These are phyloP conservation scores for Favolaschia claudopus DNA, from an alignment of 768 basidiomycete species.

Conservation along the genomic window DNA sequence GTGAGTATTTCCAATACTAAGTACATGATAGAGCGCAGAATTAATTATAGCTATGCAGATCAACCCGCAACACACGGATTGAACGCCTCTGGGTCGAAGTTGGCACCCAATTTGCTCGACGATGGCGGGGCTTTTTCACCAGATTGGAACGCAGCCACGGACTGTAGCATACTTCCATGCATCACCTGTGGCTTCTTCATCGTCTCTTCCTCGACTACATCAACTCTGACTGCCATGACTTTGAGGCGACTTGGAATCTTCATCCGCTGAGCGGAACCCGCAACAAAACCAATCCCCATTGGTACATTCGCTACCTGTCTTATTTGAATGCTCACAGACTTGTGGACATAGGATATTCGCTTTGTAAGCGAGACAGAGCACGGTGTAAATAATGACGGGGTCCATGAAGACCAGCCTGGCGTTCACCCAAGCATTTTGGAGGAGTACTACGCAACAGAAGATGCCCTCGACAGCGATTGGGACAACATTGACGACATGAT, in stretches of 20 bases:
- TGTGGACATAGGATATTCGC: constrained; percentile 9
- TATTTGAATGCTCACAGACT: neutral
- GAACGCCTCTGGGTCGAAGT: constrained; percentile 39
- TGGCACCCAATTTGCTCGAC: constrained; percentile 34
- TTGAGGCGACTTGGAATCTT: constrained; percentile 39
- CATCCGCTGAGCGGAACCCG: constrained; percentile 35
- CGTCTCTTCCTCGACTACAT: constrained; percentile 34
- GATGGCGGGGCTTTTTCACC: constrained; percentile 40
- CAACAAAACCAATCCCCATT: constrained; percentile 22
- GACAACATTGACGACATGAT: neutral
- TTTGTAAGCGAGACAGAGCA: constrained; percentile 11
- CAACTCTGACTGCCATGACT: constrained; percentile 36
- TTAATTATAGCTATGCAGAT: neutral
- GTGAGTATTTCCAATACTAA: too few species aligned
- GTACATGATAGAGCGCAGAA: constrained; percentile 12
- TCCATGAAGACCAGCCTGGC: constrained; percentile 8
- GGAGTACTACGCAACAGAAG: constrained; percentile 1
- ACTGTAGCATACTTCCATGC: constrained; percentile 24
- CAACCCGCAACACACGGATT: constrained; percentile 29
- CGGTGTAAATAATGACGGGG: constrained; percentile 11
- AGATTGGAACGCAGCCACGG: constrained; percentile 33
- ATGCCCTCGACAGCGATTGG: too few species aligned
- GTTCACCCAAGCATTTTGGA: too few species aligned
- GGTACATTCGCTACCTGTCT: neutral
- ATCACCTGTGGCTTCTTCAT: constrained; percentile 12